Base-by-base conservation (phyloP, 352 stramenopile genomes). In the Globisporangium carolinianum region DNA sequence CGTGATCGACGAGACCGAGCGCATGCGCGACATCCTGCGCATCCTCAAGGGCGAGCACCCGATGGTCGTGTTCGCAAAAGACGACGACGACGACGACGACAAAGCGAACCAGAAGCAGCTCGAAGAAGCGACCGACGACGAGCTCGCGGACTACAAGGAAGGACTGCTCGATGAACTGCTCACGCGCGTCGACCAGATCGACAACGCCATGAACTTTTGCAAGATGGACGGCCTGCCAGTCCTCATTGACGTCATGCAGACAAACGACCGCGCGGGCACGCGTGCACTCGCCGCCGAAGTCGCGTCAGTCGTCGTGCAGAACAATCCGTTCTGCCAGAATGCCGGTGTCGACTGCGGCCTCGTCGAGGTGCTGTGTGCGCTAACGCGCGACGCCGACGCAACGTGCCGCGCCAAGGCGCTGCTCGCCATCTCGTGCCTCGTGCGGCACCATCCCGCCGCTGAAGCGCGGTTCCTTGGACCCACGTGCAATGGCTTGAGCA, bases 131-230 rank as follows among this genome's bases (percentile, higher is more conserved):
- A 75, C 75, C 35, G 65, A 72, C 14, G 75, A 92, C 39, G 83
- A 93, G 53, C 69, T 95, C 18, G 79, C 70, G 24, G 65, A 83
- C 53, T 95, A 95, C 69, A 88, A 89, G 58, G 83, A 95, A 53
- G 65, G 59, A 18, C 68, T 95, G 51, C 69, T 95, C 36, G 85
- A 95, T 58, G 85, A 95, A 62, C 73, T 95, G 57, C 69, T 95
- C 62, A 84, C 75, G 55, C 81, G 83, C 59, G 83, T 95, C 24
- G 85, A 93, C 67, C 83, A 95, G 71, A 89, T 95, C 52, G 85
- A 95, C 71, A 93, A 90, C 42, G 83, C 85, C 39, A 86, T 89
- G 69, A 93, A 91, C 72, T 92, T 95, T 47, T 71, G 84, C 62
- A 95, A 95, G 70, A 89, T 89, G 76, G 69, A 85, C 15, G 85